Conservation (phyloP, 306 rosid species). For the Prunus armeniaca region DNA sequence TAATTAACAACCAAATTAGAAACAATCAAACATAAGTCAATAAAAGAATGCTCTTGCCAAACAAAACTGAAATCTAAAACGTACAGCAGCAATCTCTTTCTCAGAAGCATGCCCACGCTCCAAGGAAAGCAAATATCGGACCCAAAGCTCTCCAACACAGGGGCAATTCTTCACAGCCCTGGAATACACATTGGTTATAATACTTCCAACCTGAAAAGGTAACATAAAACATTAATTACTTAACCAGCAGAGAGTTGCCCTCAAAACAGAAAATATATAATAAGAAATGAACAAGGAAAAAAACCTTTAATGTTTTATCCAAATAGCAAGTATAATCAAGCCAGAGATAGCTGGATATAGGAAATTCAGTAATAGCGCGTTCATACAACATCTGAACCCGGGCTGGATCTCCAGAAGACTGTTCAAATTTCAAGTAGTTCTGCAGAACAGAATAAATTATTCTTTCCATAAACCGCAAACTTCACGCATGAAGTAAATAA, state of each 20-base stretch:
- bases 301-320: constrained; percentile 91
- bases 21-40: constrained; percentile 21
- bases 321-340: constrained; percentile 73
- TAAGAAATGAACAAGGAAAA: not conserved
- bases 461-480: not conserved
- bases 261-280: not conserved
- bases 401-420: constrained; percentile 70
- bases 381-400: constrained; percentile 80
- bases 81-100: constrained; percentile 68
- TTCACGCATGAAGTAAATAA: not conserved
- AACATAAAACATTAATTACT: constrained; percentile 4
- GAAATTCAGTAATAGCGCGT: constrained; percentile 81
- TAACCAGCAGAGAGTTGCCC: constrained; percentile 4
- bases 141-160: constrained; percentile 92
- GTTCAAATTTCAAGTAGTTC: constrained; percentile 84
- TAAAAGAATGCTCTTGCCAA: constrained; percentile 14
- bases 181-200: constrained; percentile 57
- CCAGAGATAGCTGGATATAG: constrained; percentile 78
- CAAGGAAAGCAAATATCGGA: constrained; percentile 66
- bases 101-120: constrained; percentile 80
- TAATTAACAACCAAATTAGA: not conserved
- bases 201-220: constrained; percentile 57
- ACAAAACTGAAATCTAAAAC: constrained; percentile 26
- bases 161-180: constrained; percentile 91
- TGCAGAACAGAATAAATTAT: constrained; percentile 32